Evolutionary conservation across 495 filamentous ascomycete genomes (phyloP).

Genomic region (Jackrogersella multiformis): DNA sequence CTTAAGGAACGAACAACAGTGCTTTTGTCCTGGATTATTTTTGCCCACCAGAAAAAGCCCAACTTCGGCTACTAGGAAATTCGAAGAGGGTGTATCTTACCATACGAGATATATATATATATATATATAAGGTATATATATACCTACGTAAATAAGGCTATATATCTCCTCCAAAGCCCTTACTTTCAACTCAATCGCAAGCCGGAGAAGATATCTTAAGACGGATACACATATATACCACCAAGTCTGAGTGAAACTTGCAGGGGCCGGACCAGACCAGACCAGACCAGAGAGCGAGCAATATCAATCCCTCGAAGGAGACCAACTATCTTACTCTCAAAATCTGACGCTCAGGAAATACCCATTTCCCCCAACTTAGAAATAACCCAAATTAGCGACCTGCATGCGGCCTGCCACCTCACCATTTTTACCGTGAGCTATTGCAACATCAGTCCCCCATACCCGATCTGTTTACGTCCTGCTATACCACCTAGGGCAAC

Average conservation of each 20-base stretch:
- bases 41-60: slow-evolving; percentile 32
- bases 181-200: slow-evolving; percentile 25
- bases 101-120: slow-evolving; percentile 28
- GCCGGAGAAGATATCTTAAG: neutral
- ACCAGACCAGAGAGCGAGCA: slow-evolving; percentile 33
- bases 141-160: too few relatives aligned
- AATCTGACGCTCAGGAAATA: slow-evolving; percentile 45
- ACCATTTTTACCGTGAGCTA: slow-evolving; percentile 49
- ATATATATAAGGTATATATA: too few relatives aligned
- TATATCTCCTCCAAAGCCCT: slow-evolving; percentile 12
- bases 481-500: slow-evolving; percentile 44
- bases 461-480: slow-evolving; percentile 45
- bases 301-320: slow-evolving; percentile 34
- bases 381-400: slow-evolving; percentile 49
- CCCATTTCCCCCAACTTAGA: slow-evolving; percentile 46
- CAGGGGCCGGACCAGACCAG: slow-evolving; percentile 31
- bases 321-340: slow-evolving; percentile 38
- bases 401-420: slow-evolving; percentile 51
- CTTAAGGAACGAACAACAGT: slow-evolving; percentile 28
- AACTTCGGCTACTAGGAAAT: slow-evolving; percentile 18
- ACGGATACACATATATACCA: neutral
- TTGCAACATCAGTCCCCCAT: slow-evolving; percentile 50
- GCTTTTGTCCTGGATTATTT: slow-evolving; percentile 19
- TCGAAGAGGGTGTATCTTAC: slow-evolving; percentile 7
- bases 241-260: slow-evolving; percentile 13